Evolutionary conservation across 2,329 filamentous ascomycete species (phyloP).

Genomic region (Fusarium pseudograminearum): DNA sequence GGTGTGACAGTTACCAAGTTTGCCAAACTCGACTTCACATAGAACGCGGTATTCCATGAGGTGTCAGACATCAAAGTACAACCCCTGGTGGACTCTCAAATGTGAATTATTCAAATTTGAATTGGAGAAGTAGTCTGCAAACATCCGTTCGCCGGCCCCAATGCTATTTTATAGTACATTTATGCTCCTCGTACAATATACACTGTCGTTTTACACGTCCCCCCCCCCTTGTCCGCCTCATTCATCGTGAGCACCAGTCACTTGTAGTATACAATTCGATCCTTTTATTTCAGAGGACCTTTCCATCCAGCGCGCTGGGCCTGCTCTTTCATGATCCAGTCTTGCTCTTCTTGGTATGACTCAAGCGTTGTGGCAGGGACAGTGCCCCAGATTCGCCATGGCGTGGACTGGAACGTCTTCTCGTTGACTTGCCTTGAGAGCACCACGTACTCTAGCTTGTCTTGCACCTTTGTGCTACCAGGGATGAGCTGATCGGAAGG

Average conservation of each 20-base stretch:
- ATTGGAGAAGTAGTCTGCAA: slow-evolving; percentile 42
- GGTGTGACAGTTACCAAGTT: neutral
- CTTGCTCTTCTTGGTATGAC: slow-evolving; percentile 53
- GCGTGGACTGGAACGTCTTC: slow-evolving; percentile 59
- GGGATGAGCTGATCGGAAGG: slow-evolving; percentile 56
- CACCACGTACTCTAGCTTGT: slow-evolving; percentile 74
- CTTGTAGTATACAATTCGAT: neutral
- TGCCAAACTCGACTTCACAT: neutral
- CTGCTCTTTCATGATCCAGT: slow-evolving; percentile 52
- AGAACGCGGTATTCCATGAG: neutral
- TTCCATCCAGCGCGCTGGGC: slow-evolving; percentile 52
- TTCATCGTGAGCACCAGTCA: neutral
- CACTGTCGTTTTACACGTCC: slow-evolving; percentile 44
- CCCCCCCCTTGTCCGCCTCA: slow-evolving; percentile 9
- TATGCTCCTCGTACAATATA: slow-evolving; percentile 48
- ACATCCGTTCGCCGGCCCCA: slow-evolving; percentile 40
- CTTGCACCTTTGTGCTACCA: slow-evolving; percentile 63
- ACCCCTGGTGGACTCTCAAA: neutral
- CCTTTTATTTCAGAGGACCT: slow-evolving; percentile 31
- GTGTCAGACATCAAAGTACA: neutral
- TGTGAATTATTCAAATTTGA: slow-evolving; percentile 25
- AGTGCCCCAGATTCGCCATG: slow-evolving; percentile 76
- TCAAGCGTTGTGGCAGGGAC: slow-evolving; percentile 65
- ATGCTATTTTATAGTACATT: slow-evolving; percentile 48
- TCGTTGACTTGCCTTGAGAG: slow-evolving; percentile 63